phyloP scores from a whole-genome alignment of 1,284 basidiomycete genomes.

The Ustilago loliicola region DNA sequence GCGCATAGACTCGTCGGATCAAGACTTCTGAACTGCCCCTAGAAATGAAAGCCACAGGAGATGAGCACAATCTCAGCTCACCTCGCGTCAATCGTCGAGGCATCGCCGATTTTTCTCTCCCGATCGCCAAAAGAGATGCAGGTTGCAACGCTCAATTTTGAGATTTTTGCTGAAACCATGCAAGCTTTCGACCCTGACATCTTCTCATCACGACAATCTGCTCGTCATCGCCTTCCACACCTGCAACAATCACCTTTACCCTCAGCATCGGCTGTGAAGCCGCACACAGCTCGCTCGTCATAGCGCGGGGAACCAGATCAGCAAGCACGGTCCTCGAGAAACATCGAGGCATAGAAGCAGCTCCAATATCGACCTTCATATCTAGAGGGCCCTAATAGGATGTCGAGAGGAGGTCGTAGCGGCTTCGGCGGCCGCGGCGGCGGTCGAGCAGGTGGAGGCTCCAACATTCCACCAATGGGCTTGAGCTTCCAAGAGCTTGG shows the following conservation, averaged over 20 bases:
- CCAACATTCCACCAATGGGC: constrained; percentile 49
- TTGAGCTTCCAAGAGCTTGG: constrained; percentile 53
- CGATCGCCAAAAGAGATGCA: neutral
- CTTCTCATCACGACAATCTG: neutral
- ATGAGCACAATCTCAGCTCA: neutral
- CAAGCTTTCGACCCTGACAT: neutral
- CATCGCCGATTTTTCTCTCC: neutral
- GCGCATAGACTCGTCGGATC: neutral
- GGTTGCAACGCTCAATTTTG: constrained; percentile 8
- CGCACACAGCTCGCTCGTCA: no score
- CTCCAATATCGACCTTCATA: no score
- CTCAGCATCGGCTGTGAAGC: no score
- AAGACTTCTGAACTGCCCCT: constrained; percentile 6
- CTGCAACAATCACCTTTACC: no score
- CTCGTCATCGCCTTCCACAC: neutral
- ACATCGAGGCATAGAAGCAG: no score
- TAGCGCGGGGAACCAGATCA: no score
- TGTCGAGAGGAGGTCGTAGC: constrained; percentile 50
- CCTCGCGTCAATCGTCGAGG: constrained; percentile 2
- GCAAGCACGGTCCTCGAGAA: no score
- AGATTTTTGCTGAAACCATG: constrained; percentile 4
- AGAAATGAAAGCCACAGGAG: neutral
- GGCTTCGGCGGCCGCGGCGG: constrained; percentile 50
- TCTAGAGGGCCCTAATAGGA: neutral
- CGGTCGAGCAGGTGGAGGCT: constrained; percentile 39